Base-by-base conservation (phyloP, 805 yeast species). In the Yarrowia deformans region DNA sequence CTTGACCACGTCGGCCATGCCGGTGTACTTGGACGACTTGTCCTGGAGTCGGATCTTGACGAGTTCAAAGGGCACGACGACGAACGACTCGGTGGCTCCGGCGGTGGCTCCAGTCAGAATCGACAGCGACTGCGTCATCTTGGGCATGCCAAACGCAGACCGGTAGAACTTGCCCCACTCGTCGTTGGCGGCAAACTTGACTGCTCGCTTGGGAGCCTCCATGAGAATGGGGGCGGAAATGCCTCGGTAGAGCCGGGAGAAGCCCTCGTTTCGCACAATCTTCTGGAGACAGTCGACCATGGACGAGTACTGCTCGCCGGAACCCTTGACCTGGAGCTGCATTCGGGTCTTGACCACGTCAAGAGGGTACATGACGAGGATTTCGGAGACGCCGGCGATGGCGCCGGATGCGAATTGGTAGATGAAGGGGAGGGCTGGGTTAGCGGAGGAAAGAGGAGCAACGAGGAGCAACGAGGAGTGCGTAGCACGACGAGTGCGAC, bases 161-260 rank as follows among this genome's bases (percentile, higher is more conserved):
- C 87, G 86, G 84, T 93, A 94, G 73, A 93, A 79, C 79, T 89
- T 89, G 67, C 97, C 94, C 90, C 97, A 95, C 79, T 92, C 96
- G 78, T 95, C 99, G 78, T 95, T 95, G 71, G 98, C 97, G 67
- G 98, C 98, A 78, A 95, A 95, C 80, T 95, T 95, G 73, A 97
- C 93, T 50, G 99, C 99, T 83, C 99, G 88, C 84, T 95, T 95
- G 72, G 99, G 99, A 14, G 98, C 99, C 80, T 95, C 99, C 99
- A 95, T 95, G 75, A 95, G 83, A 74, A 95, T 91, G 42, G 99
- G 99, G 32, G 99, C 97, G 39, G 90, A 82, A 75, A 95, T 95
- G 73, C 99, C 99, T 77, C 93, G 88, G 81, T 95, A 95, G 70
- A 94, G 84, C 72, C 95, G 84, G 12, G 89, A 80, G 50, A 87